Evolutionary conservation across 495 filamentous ascomycete genomes (phyloP), one percentile per base, ranked within the genome.

Genomic region (Neurospora africana): DNA sequence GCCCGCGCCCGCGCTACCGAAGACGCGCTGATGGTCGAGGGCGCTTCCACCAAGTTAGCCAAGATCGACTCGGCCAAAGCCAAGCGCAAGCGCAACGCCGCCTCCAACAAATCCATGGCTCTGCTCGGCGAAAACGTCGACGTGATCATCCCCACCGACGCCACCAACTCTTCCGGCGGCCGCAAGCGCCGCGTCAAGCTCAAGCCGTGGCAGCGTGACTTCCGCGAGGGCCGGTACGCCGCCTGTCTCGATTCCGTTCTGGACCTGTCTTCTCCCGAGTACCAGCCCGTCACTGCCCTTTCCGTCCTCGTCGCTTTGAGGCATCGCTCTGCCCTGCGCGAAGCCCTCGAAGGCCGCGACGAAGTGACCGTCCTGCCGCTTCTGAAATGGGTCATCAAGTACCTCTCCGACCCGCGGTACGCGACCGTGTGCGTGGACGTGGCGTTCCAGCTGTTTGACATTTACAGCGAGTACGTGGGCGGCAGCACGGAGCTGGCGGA

Each of bases 51-150:
- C 89, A 81, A 81, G 81, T 70, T 82, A 85, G 94, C 82, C 78
- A 84, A 75, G 83, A 89, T 90, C 43, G 90, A 91, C 69, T 87
- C 89, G 74, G 80, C 85, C 71, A 90, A 89, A 75, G 89, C 90
- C 76, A 88, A 87, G 76, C 87, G 89, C 65, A 90, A 91, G 43
- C 86, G 87, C 35, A 91, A 89, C 1, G 87, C 86, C 82, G 90
- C 92, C 72, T 90, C 90, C 79, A 87, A 87, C 41, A 89, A 93
- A 76, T 91, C 93, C 19, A 88, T 92, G 70, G 92, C 97, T 73
- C 91, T 93, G 76, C 87, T 91, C 39, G 94, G 94, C 72, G 94
- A 98, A 77, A 91, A 89, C 39, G 91, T 89, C 11, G 94, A 97
- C 74, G 91, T 97, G 41, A 87, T 98, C 77, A 93, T 98, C 74